Evolutionary conservation across 2,329 filamentous ascomycete genomes (phyloP).

Genomic region (Fusarium nematophilum): DNA sequence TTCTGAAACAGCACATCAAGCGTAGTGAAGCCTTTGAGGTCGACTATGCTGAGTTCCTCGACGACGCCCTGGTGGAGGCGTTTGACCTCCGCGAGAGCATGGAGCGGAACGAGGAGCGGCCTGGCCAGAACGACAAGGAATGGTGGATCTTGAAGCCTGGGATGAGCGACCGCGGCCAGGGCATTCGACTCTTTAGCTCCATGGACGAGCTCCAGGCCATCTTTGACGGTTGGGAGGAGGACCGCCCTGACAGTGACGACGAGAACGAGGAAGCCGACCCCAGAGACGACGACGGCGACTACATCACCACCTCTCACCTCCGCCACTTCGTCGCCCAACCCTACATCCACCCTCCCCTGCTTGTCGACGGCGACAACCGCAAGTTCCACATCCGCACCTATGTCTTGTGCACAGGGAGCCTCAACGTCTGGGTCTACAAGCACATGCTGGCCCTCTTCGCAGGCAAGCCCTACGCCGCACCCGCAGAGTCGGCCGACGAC

Average conservation of each 20-base stretch:
- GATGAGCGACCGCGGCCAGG: slow-evolving; percentile 96
- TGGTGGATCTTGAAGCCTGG: slow-evolving; percentile 99
- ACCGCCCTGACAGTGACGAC: slow-evolving; percentile 72
- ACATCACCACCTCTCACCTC: slow-evolving; percentile 87
- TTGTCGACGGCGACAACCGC: slow-evolving; percentile 71
- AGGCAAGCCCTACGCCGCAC: slow-evolving; percentile 75
- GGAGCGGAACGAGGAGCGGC: slow-evolving; percentile 66
- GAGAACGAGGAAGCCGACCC: slow-evolving; percentile 59
- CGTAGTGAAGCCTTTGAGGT: slow-evolving; percentile 89
- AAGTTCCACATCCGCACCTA: slow-evolving; percentile 98
- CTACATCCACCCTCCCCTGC: slow-evolving; percentile 88
- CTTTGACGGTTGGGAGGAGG: slow-evolving; percentile 91
- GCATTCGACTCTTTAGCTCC: slow-evolving; percentile 88
- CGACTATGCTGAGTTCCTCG: slow-evolving; percentile 96
- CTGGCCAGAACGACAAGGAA: slow-evolving; percentile 62
- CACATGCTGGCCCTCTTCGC: slow-evolving; percentile 96
- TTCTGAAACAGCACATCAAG: slow-evolving; percentile 78
- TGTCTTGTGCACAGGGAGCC: slow-evolving; percentile 81
- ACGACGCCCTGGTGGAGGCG: slow-evolving; percentile 90
- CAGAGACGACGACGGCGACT: slow-evolving; percentile 55
- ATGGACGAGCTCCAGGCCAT: slow-evolving; percentile 86
- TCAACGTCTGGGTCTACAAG: slow-evolving; percentile 87
- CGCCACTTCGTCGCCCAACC: slow-evolving; percentile 96
- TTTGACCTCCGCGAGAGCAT: slow-evolving; percentile 88
- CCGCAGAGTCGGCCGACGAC: slow-evolving; percentile 62